Base-by-base conservation (phyloP, 78 protist species). In the Andalucia godoyi region DNA sequence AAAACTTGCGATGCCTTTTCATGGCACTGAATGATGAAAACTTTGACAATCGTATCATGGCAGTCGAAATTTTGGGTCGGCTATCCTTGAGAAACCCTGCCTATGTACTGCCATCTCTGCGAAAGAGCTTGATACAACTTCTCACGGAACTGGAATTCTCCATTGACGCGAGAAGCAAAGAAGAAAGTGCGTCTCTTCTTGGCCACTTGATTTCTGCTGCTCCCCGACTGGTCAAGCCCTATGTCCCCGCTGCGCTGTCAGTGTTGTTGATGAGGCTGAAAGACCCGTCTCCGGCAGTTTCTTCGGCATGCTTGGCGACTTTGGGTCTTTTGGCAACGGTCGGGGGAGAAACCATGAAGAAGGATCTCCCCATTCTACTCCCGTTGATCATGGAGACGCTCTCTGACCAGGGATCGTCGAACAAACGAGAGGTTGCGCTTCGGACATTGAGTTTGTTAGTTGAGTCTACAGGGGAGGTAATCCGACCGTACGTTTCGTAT, bases 11-110 rank as follows among this genome's bases (percentile, higher is more conserved):
- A n/a, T 70, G 67, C 8, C 64, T 86, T n/a, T 82, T 86, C 49
- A 51, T 83, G 8, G 86, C 85, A 0, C 37, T 83, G 36, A 84
- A 83, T 29, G 90, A 90, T 39, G 87, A 74, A 38, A 67, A 42
- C 45, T 81, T 82, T 59, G 84, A 64, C 34, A 83, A 88, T 29
- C 55, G 95, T 8, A 89, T 70, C 43, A 40, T 88, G 21, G 88
- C 87, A 21, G 60, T 89, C 33, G 17, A 43, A 17, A 57, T 92
- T 0, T 53, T 90, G 9, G 94, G 97, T 18, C 79, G 97, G 3
- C 76, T 95, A 4, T 57, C 95, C 21, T 18, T 13, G n/a, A 55
- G 75, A 40, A 95, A 93, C 59, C 99, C 99, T 2, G 93, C 95
- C 37, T 60, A 80, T 42, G 92, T 88, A 27, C 39, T 91, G 82